A percentile compares a stretch with the other conserved stretches of the same genome.
Evolutionary conservation across 2,329 filamentous ascomycete genomes (phyloP).

Genomic region (Ophiostoma quercus): DNA sequence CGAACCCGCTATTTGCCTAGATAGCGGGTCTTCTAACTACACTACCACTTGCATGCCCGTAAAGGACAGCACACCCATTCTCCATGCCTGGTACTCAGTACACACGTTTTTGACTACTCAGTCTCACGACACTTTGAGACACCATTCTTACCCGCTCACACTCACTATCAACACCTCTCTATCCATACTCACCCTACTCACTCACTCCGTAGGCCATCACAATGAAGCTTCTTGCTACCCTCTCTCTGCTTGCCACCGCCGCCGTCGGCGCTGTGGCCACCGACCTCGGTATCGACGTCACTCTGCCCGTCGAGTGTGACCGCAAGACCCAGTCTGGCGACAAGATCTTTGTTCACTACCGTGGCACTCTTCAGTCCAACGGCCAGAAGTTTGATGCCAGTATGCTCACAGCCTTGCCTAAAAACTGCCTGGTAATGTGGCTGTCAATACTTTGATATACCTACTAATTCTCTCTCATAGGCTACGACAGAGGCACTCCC

Average conservation of each 20-base stretch:
- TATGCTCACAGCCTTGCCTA: conserved; percentile 32
- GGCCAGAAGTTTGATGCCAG: conserved; percentile 80
- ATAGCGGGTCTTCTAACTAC: conserved; percentile 12
- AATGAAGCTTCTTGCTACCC: conserved; percentile 38
- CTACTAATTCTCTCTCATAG: conserved; percentile 16
- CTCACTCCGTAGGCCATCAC: background rate
- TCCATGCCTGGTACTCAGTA: background rate
- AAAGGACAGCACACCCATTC: conserved; percentile 19
- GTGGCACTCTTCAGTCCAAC: conserved; percentile 66
- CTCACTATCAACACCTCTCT: background rate
- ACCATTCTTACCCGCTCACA: background rate
- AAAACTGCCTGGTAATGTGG: background rate
- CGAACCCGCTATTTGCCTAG: background rate
- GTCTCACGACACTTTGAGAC: conserved; percentile 4
- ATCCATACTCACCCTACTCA: background rate
- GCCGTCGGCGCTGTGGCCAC: conserved; percentile 48
- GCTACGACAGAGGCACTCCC: conserved; percentile 65
- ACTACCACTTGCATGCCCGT: conserved; percentile 5
- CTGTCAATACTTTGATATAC: background rate
- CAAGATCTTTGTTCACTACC: conserved; percentile 80
- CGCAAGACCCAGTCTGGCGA: conserved; percentile 74
- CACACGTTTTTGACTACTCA: background rate
- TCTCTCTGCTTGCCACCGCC: conserved; percentile 49
- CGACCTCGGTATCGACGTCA: conserved; percentile 72
- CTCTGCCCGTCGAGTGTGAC: conserved; percentile 67